Evolutionary conservation across 1,139 yeast species (phyloP).

Genomic region (Lodderomyces beijingensis): DNA sequence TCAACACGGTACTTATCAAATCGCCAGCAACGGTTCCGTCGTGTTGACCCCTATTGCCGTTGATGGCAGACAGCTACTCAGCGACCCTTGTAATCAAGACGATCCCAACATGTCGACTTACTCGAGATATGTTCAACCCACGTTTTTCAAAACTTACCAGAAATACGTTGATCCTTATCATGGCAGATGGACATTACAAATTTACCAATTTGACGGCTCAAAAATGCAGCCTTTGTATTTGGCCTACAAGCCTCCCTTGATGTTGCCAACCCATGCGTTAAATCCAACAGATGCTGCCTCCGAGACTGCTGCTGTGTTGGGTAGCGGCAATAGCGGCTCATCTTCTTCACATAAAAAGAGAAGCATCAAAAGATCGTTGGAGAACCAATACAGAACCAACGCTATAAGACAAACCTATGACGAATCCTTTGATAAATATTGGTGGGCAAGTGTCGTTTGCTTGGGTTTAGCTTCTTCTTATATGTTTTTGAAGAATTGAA

Average conservation of each 20-base stretch:
- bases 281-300: constrained; percentile 67
- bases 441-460: constrained; percentile 39
- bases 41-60: constrained; percentile 69
- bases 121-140: constrained; percentile 65
- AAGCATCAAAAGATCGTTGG: constrained; percentile 64
- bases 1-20: constrained; percentile 83
- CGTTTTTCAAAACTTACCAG: constrained; percentile 53
- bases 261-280: constrained; percentile 89
- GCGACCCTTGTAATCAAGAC: constrained; percentile 72
- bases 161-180: constrained; percentile 72
- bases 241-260: constrained; percentile 90
- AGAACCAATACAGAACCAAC: constrained; percentile 73
- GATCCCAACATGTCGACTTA: constrained; percentile 47
- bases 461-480: constrained; percentile 24
- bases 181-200: constrained; percentile 72
- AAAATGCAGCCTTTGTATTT: constrained; percentile 83
- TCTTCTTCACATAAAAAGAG: constrained; percentile 21
- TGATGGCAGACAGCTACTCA: constrained; percentile 88
- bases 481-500: constrained; percentile 14
- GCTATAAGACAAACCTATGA: constrained; percentile 50
- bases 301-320: constrained; percentile 34
- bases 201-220: constrained; percentile 79
- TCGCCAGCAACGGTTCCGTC: constrained; percentile 62
- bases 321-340: constrained; percentile 1
- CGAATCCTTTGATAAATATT: constrained; percentile 41